These are phyloP conservation scores for Sparassis latifolia DNA, from an alignment of 1,284 basidiomycete genomes.

Conservation along the genomic window DNA sequence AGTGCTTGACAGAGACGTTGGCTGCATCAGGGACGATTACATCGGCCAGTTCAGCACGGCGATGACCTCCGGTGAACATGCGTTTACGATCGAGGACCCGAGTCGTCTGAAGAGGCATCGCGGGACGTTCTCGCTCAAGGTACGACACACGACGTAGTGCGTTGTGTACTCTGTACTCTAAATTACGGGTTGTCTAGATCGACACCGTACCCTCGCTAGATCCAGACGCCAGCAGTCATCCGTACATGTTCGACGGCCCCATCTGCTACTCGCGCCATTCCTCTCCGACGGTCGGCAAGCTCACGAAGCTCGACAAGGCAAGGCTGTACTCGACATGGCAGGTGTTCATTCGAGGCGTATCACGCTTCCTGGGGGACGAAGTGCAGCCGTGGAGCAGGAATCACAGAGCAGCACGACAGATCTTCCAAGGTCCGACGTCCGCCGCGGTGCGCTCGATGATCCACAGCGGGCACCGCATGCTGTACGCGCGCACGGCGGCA, in stretches of 20 bases:
- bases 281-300: conserved; percentile 57
- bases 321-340: conserved; percentile 77
- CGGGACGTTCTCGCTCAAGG: conserved; percentile 67
- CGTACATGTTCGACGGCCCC: conserved; percentile 60
- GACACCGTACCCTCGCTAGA: conserved; percentile 32
- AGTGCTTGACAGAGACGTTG: conserved; percentile 63
- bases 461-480: conserved; percentile 61
- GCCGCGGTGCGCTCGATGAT: conserved; percentile 60
- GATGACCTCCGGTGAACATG: conserved; percentile 51
- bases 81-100: conserved; percentile 49
- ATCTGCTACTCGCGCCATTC: conserved; percentile 60
- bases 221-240: conserved; percentile 30
- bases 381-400: conserved; percentile 59
- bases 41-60: conserved; percentile 58
- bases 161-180: no score
- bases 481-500: conserved; percentile 61
- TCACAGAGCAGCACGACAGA: conserved; percentile 63
- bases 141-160: conserved; percentile 18
- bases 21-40: conserved; percentile 49
- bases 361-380: conserved; percentile 47
- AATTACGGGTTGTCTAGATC: conserved; percentile 26
- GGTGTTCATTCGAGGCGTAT: conserved; percentile 58
- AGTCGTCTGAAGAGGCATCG: conserved; percentile 35
- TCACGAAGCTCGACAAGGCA: conserved; percentile 53
- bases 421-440: conserved; percentile 58